Conservation (phyloP, 1,284 basidiomycete species). For the Rhodotorula sp. region DNA sequence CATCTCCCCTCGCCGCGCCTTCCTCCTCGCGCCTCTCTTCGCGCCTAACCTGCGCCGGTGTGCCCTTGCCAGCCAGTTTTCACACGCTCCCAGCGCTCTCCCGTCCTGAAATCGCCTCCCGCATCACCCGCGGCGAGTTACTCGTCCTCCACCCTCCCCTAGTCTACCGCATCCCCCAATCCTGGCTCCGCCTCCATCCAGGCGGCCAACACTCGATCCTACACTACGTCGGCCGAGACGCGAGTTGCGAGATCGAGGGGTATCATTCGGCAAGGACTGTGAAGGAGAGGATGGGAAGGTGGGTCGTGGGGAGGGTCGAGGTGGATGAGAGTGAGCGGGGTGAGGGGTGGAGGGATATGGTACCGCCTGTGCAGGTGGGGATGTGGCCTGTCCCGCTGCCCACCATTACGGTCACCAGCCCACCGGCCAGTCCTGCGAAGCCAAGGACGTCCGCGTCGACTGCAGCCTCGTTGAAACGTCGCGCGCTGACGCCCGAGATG, state of each 20-base stretch:
- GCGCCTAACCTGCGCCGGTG: slow-evolving; percentile 24
- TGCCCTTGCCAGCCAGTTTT: slow-evolving; percentile 21
- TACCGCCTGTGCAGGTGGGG: slow-evolving; percentile 88
- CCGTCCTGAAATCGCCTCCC: slow-evolving; percentile 62
- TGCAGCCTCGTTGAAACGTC: background rate
- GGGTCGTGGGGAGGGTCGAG: slow-evolving; percentile 72
- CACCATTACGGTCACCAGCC: slow-evolving; percentile 2
- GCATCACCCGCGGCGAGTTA: slow-evolving; percentile 72
- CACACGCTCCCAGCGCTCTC: slow-evolving; percentile 52
- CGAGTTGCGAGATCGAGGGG: slow-evolving; percentile 88
- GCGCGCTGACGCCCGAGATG: slow-evolving; percentile 39
- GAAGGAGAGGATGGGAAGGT: slow-evolving; percentile 64
- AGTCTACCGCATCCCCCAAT: slow-evolving; percentile 75
- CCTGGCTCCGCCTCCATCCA: slow-evolving; percentile 83
- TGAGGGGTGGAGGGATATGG: slow-evolving; percentile 70
- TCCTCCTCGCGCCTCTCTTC: slow-evolving; percentile 21
- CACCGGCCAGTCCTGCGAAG: slow-evolving; percentile 2
- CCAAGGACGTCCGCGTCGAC: background rate
- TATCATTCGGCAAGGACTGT: slow-evolving; percentile 75
- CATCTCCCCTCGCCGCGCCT: background rate
- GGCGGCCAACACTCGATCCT: slow-evolving; percentile 86
- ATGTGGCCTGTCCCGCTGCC: slow-evolving; percentile 57
- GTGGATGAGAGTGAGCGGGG: slow-evolving; percentile 45
- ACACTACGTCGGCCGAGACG: slow-evolving; percentile 95
- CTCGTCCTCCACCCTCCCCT: slow-evolving; percentile 75